Evolutionary conservation across 257 asterid genomes (phyloP).

Genomic region (Solanum phureja): DNA sequence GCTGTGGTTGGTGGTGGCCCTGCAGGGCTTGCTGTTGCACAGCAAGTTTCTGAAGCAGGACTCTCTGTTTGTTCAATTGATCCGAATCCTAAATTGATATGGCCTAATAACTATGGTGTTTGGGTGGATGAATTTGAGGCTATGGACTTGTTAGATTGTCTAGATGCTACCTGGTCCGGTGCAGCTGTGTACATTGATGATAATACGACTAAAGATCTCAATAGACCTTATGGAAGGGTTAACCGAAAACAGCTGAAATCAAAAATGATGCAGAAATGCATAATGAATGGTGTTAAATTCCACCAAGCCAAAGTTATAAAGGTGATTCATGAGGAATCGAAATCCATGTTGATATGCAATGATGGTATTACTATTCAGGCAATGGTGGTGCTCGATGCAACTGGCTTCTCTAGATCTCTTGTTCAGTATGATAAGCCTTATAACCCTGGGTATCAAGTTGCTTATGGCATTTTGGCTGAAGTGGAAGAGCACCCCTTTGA

Average conservation of each 20-base stretch:
- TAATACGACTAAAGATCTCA: conserved; percentile 49
- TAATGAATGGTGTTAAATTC: conserved; percentile 77
- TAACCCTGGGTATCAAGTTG: conserved; percentile 95
- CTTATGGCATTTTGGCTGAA: conserved; percentile 90
- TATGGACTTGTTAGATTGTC: conserved; percentile 91
- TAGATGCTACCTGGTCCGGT: conserved; percentile 91
- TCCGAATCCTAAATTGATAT: conserved; percentile 75
- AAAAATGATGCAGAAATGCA: conserved; percentile 93
- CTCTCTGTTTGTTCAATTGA: conserved; percentile 90
- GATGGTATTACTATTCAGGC: conserved; percentile 91
- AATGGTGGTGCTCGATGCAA: conserved; percentile 84
- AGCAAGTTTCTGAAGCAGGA: conserved; percentile 93
- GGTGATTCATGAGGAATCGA: conserved; percentile 81
- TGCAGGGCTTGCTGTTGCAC: conserved; percentile 95
- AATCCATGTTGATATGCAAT: conserved; percentile 69
- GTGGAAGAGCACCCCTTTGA: conserved; percentile 89
- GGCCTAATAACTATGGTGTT: conserved; percentile 97
- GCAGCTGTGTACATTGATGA: conserved; percentile 68
- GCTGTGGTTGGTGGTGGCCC: conserved; percentile 99
- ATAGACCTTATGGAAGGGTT: conserved; percentile 87
- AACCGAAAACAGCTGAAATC: conserved; percentile 76
- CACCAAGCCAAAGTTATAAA: conserved; percentile 90
- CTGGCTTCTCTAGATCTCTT: conserved; percentile 79
- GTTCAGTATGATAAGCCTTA: conserved; percentile 90
- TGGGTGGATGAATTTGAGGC: conserved; percentile 99